A percentile compares a stretch with the other conserved stretches of the same genome.
phyloP scores from a whole-genome alignment of 768 basidiomycete genomes.

The Amanita rimosa region DNA sequence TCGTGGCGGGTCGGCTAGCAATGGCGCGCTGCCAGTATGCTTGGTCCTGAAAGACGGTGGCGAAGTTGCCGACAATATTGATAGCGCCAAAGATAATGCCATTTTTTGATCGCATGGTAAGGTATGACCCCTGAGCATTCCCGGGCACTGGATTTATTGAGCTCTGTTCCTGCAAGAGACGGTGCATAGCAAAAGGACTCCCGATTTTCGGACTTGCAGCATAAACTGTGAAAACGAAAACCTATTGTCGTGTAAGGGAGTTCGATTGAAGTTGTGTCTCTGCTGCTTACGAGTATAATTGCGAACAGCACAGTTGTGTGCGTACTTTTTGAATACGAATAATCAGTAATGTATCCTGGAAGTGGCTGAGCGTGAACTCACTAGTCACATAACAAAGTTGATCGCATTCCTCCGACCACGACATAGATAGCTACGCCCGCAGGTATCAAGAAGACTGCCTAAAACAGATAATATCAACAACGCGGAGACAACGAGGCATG shows the following conservation, averaged over 20 bases:
- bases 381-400: conserved; percentile 82
- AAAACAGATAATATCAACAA: neutral
- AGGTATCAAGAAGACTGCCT: conserved; percentile 88
- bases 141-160: conserved; percentile 50
- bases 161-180: conserved; percentile 55
- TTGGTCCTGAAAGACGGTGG: conserved; percentile 45
- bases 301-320: conserved; percentile 81
- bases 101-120: conserved; percentile 68
- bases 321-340: conserved; percentile 36
- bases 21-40: conserved; percentile 93
- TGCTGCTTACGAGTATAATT: conserved; percentile 51
- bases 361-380: conserved; percentile 22
- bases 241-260: conserved; percentile 14
- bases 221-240: conserved; percentile 70
- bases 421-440: conserved; percentile 84
- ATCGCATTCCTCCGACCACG: conserved; percentile 78
- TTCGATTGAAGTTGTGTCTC: neutral
- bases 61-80: conserved; percentile 81
- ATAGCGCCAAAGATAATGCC: conserved; percentile 81
- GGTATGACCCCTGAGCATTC: conserved; percentile 79
- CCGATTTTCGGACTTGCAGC: conserved; percentile 74
- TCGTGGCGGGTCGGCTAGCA: conserved; percentile 72
- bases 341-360: neutral
- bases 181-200: conserved; percentile 66
- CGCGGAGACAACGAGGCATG: neutral